Conservation (phyloP, 2,329 filamentous ascomycete genomes). For the Trichophyton simii region DNA sequence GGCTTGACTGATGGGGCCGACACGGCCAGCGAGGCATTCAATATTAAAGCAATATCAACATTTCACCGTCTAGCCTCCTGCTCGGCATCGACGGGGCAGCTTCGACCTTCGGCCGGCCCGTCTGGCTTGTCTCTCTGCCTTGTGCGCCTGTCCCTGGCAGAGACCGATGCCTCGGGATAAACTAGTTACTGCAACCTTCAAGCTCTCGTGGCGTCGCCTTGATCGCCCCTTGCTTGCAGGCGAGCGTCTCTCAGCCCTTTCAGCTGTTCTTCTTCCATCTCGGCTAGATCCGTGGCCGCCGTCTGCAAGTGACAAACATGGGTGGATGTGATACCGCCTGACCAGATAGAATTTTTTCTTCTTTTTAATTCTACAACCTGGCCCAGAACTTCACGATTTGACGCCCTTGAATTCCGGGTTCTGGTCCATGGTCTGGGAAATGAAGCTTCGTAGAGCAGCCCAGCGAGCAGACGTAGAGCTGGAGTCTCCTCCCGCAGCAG, state of each 20-base stretch:
- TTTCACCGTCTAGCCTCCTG: too few species aligned
- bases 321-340: too few species aligned
- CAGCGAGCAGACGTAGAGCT: slow-evolving; percentile 46
- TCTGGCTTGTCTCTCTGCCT: background rate
- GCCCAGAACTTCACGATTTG: background rate
- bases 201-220: background rate
- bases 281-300: background rate
- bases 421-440: slow-evolving; percentile 78
- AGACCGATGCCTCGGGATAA: background rate
- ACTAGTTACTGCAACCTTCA: background rate
- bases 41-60: too few species aligned
- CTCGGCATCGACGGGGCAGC: too few species aligned
- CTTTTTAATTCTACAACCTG: background rate
- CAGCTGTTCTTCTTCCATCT: background rate
- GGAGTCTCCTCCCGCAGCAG: slow-evolving; percentile 6
- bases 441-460: slow-evolving; percentile 71
- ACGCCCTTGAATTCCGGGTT: slow-evolving; percentile 57
- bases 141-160: background rate
- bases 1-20: too few species aligned
- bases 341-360: too few species aligned
- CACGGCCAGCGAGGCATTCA: too few species aligned
- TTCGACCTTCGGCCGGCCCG: background rate
- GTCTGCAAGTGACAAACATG: too few species aligned
- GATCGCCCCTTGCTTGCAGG: background rate
- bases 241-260: background rate